Evolutionary conservation across 768 basidiomycete genomes (phyloP).

Genomic region (Tricholoma furcatifolium): DNA sequence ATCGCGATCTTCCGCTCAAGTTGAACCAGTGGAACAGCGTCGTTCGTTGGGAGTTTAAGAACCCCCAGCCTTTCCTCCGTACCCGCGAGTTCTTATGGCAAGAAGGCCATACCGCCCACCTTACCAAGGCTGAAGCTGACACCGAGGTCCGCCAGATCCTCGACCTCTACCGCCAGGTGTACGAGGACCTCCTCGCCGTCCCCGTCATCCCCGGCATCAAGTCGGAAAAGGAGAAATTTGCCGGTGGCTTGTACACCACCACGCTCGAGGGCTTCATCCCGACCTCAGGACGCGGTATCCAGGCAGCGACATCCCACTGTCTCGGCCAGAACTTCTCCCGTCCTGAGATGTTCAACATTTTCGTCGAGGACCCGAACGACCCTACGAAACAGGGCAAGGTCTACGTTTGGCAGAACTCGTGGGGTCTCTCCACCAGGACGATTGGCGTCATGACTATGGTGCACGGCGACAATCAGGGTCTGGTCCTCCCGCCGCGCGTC

Average conservation of each 20-base stretch:
- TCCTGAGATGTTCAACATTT: slow-evolving; percentile 96
- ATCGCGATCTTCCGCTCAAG: slow-evolving; percentile 95
- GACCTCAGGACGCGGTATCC: slow-evolving; percentile 95
- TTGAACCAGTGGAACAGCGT: slow-evolving; percentile 99
- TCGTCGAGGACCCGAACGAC: slow-evolving; percentile 91
- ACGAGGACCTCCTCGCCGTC: slow-evolving; percentile 95
- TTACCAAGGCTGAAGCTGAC: slow-evolving; percentile 88
- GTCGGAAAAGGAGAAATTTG: slow-evolving; percentile 99
- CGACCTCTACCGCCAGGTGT: slow-evolving; percentile 92
- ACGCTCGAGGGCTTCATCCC: slow-evolving; percentile 98
- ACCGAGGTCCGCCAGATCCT: slow-evolving; percentile 91
- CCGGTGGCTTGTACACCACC: slow-evolving; percentile 96
- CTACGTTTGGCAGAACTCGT: slow-evolving; percentile 97
- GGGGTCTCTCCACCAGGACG: slow-evolving; percentile 94
- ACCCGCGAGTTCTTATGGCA: slow-evolving; percentile 99
- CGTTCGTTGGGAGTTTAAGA: slow-evolving; percentile 99
- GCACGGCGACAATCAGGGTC: slow-evolving; percentile 95
- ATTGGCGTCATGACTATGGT: slow-evolving; percentile 99
- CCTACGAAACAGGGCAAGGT: slow-evolving; percentile 63
- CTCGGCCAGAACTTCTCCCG: slow-evolving; percentile 98
- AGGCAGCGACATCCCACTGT: slow-evolving; percentile 96
- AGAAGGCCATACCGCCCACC: slow-evolving; percentile 96
- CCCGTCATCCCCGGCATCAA: slow-evolving; percentile 97
- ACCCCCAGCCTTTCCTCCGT: slow-evolving; percentile 98
- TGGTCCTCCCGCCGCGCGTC: slow-evolving; percentile 96